phyloP scores from a whole-genome alignment of 1,284 basidiomycete species.

The Boletus semigastroideus region DNA sequence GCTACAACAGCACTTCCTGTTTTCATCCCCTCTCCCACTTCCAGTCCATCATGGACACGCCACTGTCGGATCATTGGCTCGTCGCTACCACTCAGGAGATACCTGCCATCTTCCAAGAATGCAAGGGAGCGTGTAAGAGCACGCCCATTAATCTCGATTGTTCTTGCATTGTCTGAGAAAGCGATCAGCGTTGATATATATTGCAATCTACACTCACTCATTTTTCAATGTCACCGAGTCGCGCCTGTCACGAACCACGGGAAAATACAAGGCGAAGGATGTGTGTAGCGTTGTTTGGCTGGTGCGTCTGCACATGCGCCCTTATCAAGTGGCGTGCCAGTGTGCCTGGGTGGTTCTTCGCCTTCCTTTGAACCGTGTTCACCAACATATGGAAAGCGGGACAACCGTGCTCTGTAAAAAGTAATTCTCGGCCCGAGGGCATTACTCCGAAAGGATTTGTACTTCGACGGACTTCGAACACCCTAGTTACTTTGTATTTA shows the following conservation, averaged over 20 bases:
- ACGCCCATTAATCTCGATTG: neutral
- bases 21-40: conserved; percentile 1
- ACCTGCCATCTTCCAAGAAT: neutral
- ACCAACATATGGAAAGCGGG: neutral
- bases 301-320: neutral
- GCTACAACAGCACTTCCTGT: neutral
- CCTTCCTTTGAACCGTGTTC: too few species aligned
- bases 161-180: neutral
- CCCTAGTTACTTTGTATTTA: neutral
- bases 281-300: too few species aligned
- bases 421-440: neutral
- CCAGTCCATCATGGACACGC: neutral
- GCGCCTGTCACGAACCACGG: neutral
- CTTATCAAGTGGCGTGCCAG: neutral
- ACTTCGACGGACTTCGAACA: neutral
- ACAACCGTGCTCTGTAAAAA: neutral
- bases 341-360: too few species aligned
- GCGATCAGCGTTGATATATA: neutral
- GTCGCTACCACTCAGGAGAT: conserved; percentile 2
- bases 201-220: neutral
- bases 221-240: neutral
- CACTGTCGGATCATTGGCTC: conserved; percentile 1
- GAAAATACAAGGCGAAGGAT: neutral
- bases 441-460: neutral
- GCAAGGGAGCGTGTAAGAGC: neutral